Percentiles rank a stretch among this genome's conserved stretches.
phyloP scores from a whole-genome alignment of 2,329 filamentous ascomycete genomes.

The Cladosporium cucumerinum region DNA sequence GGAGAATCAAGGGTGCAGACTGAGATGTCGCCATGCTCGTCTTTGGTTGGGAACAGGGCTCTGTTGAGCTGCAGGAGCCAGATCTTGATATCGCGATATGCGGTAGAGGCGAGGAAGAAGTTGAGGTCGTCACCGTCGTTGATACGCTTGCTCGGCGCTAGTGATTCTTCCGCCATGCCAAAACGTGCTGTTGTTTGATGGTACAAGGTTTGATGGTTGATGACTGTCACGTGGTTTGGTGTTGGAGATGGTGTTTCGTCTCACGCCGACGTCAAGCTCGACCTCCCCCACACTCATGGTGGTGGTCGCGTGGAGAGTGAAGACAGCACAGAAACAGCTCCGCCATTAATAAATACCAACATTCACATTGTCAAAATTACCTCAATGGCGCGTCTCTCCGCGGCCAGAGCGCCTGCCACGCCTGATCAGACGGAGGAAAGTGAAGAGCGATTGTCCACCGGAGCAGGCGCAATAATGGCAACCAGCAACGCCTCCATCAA shows the following conservation, averaged over 20 bases:
- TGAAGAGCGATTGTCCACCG: not conserved
- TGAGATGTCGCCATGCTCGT: slow-evolving; percentile 32
- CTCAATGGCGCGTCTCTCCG: not conserved
- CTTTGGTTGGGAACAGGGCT: slow-evolving; percentile 70
- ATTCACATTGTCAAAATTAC: not conserved
- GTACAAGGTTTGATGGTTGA: not conserved
- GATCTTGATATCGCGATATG: slow-evolving; percentile 80
- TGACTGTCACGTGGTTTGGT: not conserved
- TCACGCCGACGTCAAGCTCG: not conserved
- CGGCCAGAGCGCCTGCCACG: not conserved
- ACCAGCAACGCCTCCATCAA: not conserved
- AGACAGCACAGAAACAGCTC: not conserved
- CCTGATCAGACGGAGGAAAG: not conserved
- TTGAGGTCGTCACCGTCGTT: slow-evolving; percentile 78
- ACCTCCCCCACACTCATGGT: not conserved
- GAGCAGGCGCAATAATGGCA: slow-evolving; percentile 3
- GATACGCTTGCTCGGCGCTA: slow-evolving; percentile 72
- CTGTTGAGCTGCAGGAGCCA: slow-evolving; percentile 90
- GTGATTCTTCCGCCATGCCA: not conserved
- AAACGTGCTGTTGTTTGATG: not conserved
- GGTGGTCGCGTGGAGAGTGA: slow-evolving; percentile 10
- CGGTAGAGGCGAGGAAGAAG: slow-evolving; percentile 73
- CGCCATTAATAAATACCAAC: not conserved
- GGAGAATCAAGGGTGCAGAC: slow-evolving; percentile 47
- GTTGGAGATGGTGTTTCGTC: not conserved